Conservation (phyloP, 306 rosid genomes). For the Lathyrus aphaca region DNA sequence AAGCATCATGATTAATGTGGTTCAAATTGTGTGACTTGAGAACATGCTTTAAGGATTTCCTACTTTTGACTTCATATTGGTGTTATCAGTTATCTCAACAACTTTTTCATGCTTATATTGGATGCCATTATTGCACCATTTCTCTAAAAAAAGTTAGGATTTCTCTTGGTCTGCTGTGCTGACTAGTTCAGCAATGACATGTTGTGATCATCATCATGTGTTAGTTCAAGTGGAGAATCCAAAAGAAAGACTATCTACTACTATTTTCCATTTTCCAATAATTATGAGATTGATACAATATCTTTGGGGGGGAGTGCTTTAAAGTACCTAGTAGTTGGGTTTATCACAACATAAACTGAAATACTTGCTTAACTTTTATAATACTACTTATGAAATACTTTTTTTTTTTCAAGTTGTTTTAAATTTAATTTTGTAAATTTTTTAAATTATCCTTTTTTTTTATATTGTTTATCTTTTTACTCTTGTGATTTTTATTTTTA, state of each 20-base stretch:
- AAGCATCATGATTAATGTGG: constrained; percentile 33
- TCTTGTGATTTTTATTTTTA: no score
- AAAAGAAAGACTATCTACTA: not conserved
- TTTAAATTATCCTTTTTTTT: no score
- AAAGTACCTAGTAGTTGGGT: no score
- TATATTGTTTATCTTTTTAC: no score
- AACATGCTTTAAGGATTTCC: constrained; percentile 27
- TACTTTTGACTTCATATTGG: constrained; percentile 9
- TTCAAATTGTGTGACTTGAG: constrained; percentile 26
- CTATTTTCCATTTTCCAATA: constrained; percentile 3
- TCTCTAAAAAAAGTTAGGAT: not conserved
- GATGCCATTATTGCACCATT: constrained; percentile 28
- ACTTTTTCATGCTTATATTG: constrained; percentile 40
- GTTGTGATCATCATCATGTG: not conserved
- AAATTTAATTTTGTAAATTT: no score
- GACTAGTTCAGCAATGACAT: no score
- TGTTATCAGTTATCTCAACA: not conserved
- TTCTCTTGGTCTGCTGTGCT: no score
- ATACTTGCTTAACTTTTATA: no score
- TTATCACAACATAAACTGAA: no score
- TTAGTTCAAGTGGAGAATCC: constrained; percentile 31
- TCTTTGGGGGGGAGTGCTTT: not conserved
- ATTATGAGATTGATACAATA: not conserved
- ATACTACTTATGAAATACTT: no score
- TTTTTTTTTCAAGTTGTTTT: no score